Conservation (phyloP, 176 grass and related monocot species). For the Zoysia japonica region DNA sequence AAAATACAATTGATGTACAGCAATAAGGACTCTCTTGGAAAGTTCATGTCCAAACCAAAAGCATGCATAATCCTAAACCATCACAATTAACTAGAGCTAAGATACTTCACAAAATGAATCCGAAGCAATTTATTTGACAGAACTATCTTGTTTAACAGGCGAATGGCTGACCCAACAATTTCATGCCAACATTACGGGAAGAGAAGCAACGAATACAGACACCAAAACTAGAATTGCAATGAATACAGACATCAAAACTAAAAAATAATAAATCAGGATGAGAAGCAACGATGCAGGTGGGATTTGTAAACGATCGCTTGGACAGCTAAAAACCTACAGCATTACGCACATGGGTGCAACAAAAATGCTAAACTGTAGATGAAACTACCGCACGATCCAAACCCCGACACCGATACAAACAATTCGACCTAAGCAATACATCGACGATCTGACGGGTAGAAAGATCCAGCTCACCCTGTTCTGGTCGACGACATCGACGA, state of each 20-base stretch:
- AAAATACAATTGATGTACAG: too few species aligned
- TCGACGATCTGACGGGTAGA: not conserved
- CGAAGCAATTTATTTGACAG: too few species aligned
- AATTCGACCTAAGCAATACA: not conserved
- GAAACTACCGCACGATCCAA: not conserved
- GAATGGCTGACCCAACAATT: too few species aligned
- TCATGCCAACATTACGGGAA: too few species aligned
- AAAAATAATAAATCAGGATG: too few species aligned
- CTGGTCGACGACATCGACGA: conserved; percentile 85
- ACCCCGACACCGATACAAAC: not conserved
- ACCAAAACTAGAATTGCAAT: too few species aligned
- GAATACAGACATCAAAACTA: not conserved
- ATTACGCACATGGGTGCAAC: not conserved
- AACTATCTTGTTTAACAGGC: too few species aligned
- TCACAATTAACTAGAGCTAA: too few species aligned
- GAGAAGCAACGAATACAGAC: too few species aligned
- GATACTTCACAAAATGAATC: too few species aligned
- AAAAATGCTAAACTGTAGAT: not conserved
- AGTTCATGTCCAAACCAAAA: not conserved
- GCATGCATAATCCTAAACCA: too few species aligned
- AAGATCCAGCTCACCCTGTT: conserved; percentile 47
- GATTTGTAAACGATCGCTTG: not conserved
- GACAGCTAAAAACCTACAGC: not conserved
- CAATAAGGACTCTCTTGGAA: not conserved
- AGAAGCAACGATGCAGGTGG: not conserved